A percentile compares a stretch with the other conserved stretches of the same genome.
Evolutionary conservation across 139 green algal species (phyloP).

Genomic region (Chlamydomonas sp.): DNA sequence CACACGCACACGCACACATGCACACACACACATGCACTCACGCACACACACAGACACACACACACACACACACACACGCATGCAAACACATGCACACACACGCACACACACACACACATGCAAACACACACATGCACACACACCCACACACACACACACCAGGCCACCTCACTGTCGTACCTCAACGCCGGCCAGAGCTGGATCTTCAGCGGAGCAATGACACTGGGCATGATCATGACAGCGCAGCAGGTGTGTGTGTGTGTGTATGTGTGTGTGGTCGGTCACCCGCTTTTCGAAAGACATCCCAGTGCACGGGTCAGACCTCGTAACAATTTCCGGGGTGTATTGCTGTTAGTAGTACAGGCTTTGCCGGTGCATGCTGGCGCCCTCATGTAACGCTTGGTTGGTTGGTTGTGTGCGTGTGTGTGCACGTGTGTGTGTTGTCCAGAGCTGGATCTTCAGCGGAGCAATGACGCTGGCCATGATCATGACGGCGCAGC

Average conservation of each 20-base stretch:
- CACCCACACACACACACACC: constrained; percentile 37
- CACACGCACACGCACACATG: background rate
- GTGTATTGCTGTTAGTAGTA: no score
- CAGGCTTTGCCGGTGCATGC: no score
- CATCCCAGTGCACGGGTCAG: no score
- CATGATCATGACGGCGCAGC: constrained; percentile 61
- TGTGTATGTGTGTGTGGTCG: no score
- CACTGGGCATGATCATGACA: constrained; percentile 72
- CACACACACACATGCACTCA: no score
- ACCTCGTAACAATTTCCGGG: no score
- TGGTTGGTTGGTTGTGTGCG: no score
- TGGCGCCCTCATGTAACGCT: no score
- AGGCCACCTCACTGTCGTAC: constrained; percentile 53
- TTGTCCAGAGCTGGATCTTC: constrained; percentile 92
- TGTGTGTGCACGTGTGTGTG: no score
- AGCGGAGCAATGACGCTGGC: constrained; percentile 76
- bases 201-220: constrained; percentile 89
- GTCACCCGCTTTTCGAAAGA: no score
- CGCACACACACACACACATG: background rate
- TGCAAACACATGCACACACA: background rate
- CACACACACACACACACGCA: background rate
- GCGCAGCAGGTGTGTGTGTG: no score
- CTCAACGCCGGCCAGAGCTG: constrained; percentile 91
- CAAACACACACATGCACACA: background rate
- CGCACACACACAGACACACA: constrained; percentile 5